Base-by-base conservation (phyloP, 2,329 filamentous ascomycete species). In the Taxawa tesnikishii region DNA sequence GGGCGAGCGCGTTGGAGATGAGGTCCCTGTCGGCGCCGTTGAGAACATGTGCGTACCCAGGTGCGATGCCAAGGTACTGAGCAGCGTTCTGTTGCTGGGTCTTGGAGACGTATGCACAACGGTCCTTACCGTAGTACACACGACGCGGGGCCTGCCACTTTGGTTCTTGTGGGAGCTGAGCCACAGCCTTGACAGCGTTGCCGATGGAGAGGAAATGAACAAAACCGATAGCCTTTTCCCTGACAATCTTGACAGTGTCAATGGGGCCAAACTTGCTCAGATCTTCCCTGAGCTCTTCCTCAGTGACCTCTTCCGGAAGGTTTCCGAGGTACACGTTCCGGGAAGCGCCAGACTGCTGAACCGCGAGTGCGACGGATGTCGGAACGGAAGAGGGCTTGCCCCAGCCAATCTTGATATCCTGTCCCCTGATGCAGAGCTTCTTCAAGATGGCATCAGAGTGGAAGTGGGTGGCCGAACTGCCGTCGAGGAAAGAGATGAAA, bases 371-470 rank as follows among this genome's bases (percentile, higher is more conserved):
- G 28, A 98, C 90, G 2, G 90, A 96, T 3, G 88, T 96, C 3
- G 90, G 90, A 1, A 98, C 90, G 59, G 94, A 88, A 3, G 90
- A 96, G 18, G 90, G 88, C 63, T 98, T 98, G 42, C 90, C 90
- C 90, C 90, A 98, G 41, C 90, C 90, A 49, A 98, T 87, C 69
- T 98, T 98, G 67, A 98, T 94, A 56, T 98, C 90, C 65, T 96
- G 90, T 15, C 88, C 88, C 62, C 93, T 87, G 65, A 98, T 93
- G 49, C 87, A 87, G 54, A 98, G 75, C 70, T 96, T 98, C 70
- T 98, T 98, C 72, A 98, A 73, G 62, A 98, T 98, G 46, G 90
- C 90, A 68, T 98, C 90, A 13, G 90, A 98, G 67, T 98, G 90
- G 65, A 98, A 98, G 57, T 98, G 90, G 14, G 88, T 96, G 35